Base-by-base conservation (phyloP, 352 stramenopile genomes). In the Pseudoperonospora humuli region DNA sequence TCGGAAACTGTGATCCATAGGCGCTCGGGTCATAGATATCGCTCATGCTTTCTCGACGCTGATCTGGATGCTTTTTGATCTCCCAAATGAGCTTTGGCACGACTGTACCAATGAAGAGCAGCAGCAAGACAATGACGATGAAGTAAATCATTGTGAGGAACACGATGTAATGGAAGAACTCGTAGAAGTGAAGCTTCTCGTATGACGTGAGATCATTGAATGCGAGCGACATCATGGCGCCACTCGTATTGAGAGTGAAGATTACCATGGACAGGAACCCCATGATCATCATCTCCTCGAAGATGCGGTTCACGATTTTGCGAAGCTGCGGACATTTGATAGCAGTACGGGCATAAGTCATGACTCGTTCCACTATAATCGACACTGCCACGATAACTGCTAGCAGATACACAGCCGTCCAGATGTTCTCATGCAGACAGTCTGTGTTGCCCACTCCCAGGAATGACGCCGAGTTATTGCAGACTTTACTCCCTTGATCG, bases 101-200 rank as follows among this genome's bases (percentile, higher is more conserved):
- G 35, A 93, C 81, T 0, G 81, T 93, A 35, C 78, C 81, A 31
- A 90, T 73, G 44, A 93, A 85, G 7, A 93, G 57, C 28, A 93
- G 64, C 21, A 88, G 62, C 18, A 93, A 41, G 50, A 93, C 75
- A 48, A 93, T 89, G n/a, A 76, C 13, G 35, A 93, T 90, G 46
- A 87, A 93, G 72, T 90, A 93, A 40, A 93, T 86, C 67, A 89
- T 89, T 5, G 78, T 90, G 14, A 93, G 63, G 47, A 93, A 93
- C 32, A 93, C 76, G 21, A 93, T 73, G 43, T 93, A 93, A 68
- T 93, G 81, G 66, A 93, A 93, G 42, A 93, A 91, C 54, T 93
- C 81, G 62, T 88, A 86, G 41, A 93, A 86, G 48, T 91, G 81
- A 10, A 93, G 75, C 40, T 84, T 71, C 41, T 88, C 74, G 1